Evolutionary conservation across 1,139 yeast genomes (phyloP).

Genomic region (Scheffersomyces insectosa): DNA sequence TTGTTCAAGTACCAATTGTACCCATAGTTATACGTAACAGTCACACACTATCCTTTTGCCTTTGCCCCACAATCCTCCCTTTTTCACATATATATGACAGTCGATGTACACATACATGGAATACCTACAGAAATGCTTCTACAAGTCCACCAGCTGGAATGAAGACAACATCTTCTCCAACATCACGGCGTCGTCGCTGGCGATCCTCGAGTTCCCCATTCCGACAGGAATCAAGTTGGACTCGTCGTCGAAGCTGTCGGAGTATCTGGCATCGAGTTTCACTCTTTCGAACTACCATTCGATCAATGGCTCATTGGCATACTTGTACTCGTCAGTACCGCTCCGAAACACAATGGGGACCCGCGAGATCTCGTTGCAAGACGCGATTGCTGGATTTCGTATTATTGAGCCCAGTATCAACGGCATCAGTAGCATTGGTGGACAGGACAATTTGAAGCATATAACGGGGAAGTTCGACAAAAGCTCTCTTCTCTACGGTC

Average conservation of each 20-base stretch:
- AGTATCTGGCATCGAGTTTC: conserved; percentile 72
- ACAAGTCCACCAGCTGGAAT: conserved; percentile 71
- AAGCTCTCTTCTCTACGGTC: conserved; percentile 58
- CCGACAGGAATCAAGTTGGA: conserved; percentile 71
- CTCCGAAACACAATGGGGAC: conserved; percentile 55
- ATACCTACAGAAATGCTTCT: conserved; percentile 71
- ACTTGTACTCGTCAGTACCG: conserved; percentile 69
- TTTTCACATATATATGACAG: neutral
- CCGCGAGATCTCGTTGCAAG: conserved; percentile 58
- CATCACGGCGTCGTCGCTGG: conserved; percentile 68
- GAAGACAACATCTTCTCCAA: conserved; percentile 75
- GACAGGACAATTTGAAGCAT: neutral
- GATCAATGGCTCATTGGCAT: conserved; percentile 82
- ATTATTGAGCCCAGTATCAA: conserved; percentile 48
- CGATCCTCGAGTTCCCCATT: conserved; percentile 69
- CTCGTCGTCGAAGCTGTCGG: conserved; percentile 71
- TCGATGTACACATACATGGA: conserved; percentile 84
- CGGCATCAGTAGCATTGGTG: conserved; percentile 1
- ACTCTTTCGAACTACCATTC: conserved; percentile 66
- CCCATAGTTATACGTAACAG: too few species aligned
- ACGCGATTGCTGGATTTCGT: conserved; percentile 77
- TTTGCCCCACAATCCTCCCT: too few species aligned
- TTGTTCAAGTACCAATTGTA: too few species aligned
- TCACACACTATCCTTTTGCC: too few species aligned
- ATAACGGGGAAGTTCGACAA: conserved; percentile 3